Base-by-base conservation (phyloP, 257 asterid species). In the Ajuga chamaepitys region DNA sequence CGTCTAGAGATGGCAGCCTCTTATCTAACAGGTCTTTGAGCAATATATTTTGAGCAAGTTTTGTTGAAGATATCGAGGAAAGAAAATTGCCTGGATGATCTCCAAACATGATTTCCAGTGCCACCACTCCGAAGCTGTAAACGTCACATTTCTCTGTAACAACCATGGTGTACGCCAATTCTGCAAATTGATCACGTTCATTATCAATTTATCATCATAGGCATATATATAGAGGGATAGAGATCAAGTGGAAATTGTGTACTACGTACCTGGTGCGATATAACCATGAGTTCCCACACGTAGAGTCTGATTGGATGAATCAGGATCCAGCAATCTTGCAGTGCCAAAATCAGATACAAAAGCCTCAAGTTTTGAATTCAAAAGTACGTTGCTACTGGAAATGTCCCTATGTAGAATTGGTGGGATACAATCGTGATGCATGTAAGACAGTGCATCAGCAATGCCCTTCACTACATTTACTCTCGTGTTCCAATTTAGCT, bases 251-350 rank as follows among this genome's bases (percentile, higher is more conserved):
- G n/a, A n/a, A n/a, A n/a, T n/a, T n/a, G n/a, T n/a, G n/a, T 30
- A 72, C 77, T n/a, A n/a, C n/a, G n/a, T n/a, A n/a, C n/a, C 77
- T 64, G 62, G 77, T 34, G 77, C 77, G 57, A 65, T 58, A n/a
- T 72, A 72, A 28, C 72, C 71, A 28, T 34, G 45, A 26, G 77
- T 54, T 17, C 72, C 72, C 3, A 11, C 62, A 24, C 35, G 34
- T 10, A 13, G 67, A 42, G 71, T 63, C 28, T 40, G 77, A 57
- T n/a, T n/a, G n/a, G n/a, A n/a, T n/a, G n/a, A n/a, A n/a, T n/a
- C n/a, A n/a, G n/a, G n/a, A n/a, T n/a, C 72, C 41, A 72, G 30
- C 26, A 58, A 45, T 42, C 62, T 72, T 21, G 72, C 72, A 0
- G 41, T 28, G 10, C 72, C 68, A 40, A 72, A 72, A 37, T 72